Evolutionary conservation across 768 basidiomycete species (phyloP).

Genomic region (Chlorophyllum brunneum): DNA sequence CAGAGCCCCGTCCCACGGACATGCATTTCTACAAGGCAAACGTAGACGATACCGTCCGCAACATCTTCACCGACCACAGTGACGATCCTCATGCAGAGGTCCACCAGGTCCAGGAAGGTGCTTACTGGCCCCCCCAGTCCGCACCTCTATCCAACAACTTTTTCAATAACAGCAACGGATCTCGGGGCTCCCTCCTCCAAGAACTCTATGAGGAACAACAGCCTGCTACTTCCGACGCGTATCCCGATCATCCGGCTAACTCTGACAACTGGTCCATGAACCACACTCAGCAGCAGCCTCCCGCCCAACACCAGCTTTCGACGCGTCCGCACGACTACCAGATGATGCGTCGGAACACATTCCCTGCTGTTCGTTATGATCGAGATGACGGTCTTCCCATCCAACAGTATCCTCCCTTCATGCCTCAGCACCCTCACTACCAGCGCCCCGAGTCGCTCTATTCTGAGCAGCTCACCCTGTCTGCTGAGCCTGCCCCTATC

Average conservation of each 20-base stretch:
- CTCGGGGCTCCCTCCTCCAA: slow-evolving; percentile 56
- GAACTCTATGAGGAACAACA: slow-evolving; percentile 58
- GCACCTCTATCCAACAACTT: slow-evolving; percentile 27
- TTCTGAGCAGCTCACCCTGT: slow-evolving; percentile 24
- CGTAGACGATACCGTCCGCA: slow-evolving; percentile 43
- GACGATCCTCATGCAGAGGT: slow-evolving; percentile 40
- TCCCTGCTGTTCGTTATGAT: slow-evolving; percentile 75
- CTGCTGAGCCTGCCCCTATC: slow-evolving; percentile 26
- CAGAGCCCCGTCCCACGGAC: slow-evolving; percentile 30
- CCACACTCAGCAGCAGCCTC: slow-evolving; percentile 36
- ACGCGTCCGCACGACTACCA: slow-evolving; percentile 40
- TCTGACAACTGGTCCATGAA: slow-evolving; percentile 30
- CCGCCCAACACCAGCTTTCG: slow-evolving; percentile 27
- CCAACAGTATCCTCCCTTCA: slow-evolving; percentile 40
- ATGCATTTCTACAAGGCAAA: slow-evolving; percentile 27
- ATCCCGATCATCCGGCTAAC: slow-evolving; percentile 9
- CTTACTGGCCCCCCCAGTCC: slow-evolving; percentile 30
- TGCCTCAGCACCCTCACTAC: slow-evolving; percentile 38
- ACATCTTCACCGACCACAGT: slow-evolving; percentile 47
- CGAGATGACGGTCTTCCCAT: slow-evolving; percentile 40
- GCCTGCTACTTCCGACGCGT: slow-evolving; percentile 2
- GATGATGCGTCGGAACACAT: slow-evolving; percentile 63
- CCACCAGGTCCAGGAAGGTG: slow-evolving; percentile 27
- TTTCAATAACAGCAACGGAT: slow-evolving; percentile 24
- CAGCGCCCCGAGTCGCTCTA: slow-evolving; percentile 34